Percentiles rank a stretch among this genome's conserved stretches.
phyloP scores from a whole-genome alignment of 2,329 filamentous ascomycete genomes.

The Sclerotinia subarctica region DNA sequence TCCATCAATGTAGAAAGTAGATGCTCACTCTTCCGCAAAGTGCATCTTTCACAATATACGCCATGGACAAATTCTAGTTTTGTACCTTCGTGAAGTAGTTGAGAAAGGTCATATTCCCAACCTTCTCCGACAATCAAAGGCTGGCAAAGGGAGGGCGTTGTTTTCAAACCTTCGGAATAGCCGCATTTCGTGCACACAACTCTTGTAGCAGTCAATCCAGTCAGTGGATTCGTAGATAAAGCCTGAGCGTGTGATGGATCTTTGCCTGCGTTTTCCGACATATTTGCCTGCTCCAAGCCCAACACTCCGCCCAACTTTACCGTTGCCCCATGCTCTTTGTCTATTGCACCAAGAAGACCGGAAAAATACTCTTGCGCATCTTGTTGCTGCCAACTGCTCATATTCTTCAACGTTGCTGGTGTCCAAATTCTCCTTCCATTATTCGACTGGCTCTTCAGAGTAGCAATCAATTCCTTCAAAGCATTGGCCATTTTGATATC shows the following conservation, averaged over 20 bases:
- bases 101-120: constrained; percentile 65
- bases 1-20: constrained; percentile 49
- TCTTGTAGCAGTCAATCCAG: constrained; percentile 82
- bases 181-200: constrained; percentile 85
- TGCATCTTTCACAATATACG: constrained; percentile 90
- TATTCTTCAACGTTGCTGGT: constrained; percentile 75
- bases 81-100: constrained; percentile 81
- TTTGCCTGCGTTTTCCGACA: constrained; percentile 7
- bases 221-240: constrained; percentile 68
- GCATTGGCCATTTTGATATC: constrained; percentile 38
- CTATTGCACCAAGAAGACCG: constrained; percentile 79
- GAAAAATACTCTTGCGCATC: constrained; percentile 98
- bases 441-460: constrained; percentile 66
- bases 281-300: constrained; percentile 32
- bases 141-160: constrained; percentile 92
- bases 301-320: constrained; percentile 30
- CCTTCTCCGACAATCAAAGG: constrained; percentile 74
- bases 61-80: constrained; percentile 81
- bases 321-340: constrained; percentile 66
- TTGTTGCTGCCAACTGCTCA: constrained; percentile 95
- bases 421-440: constrained; percentile 80
- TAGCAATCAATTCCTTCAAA: constrained; percentile 57
- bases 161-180: constrained; percentile 79
- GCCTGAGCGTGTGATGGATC: constrained; percentile 21
- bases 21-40: constrained; percentile 58